Base-by-base conservation (phyloP, 2,329 filamentous ascomycete species). In the Metarhizium brunneum region DNA sequence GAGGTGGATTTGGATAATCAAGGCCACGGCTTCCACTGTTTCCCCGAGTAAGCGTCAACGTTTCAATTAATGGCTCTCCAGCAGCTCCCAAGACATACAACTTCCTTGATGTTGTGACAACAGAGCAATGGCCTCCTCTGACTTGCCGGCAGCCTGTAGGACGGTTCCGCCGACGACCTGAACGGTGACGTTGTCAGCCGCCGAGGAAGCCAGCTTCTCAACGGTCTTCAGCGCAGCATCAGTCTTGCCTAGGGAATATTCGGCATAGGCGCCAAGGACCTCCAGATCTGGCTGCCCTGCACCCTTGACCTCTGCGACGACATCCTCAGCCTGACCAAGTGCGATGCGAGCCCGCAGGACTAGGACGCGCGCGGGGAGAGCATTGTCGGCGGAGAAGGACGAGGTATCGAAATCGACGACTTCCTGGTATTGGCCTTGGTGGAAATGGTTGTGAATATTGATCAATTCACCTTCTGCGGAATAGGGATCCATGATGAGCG, bases 1-100 rank as follows among this genome's bases (percentile, higher is more conserved):
- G 10, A 97, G 84, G 67, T 96, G 87, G 63, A 97, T 95, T 71
- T 99, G 92, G 35, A 92, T 85, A 61, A 94, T 92, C 59, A 97
- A 76, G 48, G 92, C 87, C 53, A 96, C 90, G 54, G 90, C 87
- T 62, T 86, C 83, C 57, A 86, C 82, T 85, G 56, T 20, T 52
- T n/a, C 42, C n/a, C 52, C 49, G 45, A 42, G 58, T 71, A 58
- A 68, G 66, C 8, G 42, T 42, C 20, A 8, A 6, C 42, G n/a
- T 10, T 25, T 16, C 6, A 45, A 10, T 20, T 0, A 45, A 8
- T 45, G 16, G n/a, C n/a, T 45, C n/a, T 25, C 18, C 16, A 7
- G 18, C 42, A 43, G 18, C 7, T 8, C 8, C 14, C 18, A 6
- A 47, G 55, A 81, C 86, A 63, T 77, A 94, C 89, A 86, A 68